Base-by-base conservation (phyloP, 2,329 filamentous ascomycete genomes). In the Trichoderma atrobrunneum region DNA sequence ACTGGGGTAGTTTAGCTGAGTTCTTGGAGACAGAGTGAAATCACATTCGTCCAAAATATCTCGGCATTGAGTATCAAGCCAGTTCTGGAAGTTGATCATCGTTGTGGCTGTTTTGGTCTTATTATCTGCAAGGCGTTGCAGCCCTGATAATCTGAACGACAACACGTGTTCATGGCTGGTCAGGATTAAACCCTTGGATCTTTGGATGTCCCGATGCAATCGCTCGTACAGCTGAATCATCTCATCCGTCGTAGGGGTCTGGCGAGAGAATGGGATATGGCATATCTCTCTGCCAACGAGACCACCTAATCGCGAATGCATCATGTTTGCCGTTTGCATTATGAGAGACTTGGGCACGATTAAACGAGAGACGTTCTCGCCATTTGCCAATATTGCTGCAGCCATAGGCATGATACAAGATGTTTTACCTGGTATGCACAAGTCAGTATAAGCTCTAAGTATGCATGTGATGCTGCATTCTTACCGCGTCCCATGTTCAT, bases 401-500 rank as follows among this genome's bases (percentile, higher is more conserved):
- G 81, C 85, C 83, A 89, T 87, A 0, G 87, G 87, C 7, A 89
- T 84, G 26, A 89, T 87, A 63, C 84, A 84, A 0, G 86, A 88
- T 0, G 88, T 89, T 78, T 90, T 90, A 0, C 88, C 86, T 87
- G 5, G 6, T 3, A 8, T 18, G 16, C 10, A 62, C 3, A 56
- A 4, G 24, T 68, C 12, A 68, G 26, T 18, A 3, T 43, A 30
- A n/a, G 3, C 7, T 21, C 18, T 16, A 10, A 14, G 12, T 8
- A 36, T 8, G 8, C 7, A 6, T 36, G 18, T 21, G 4, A 0
- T 18, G 8, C 10, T 4, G 59, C 59, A 48, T 10, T 48, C 43
- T 76, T 77, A 81, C 86, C 87, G 80, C 90, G 85, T 0, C 90
- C 90, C 90, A 92, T 92, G 73, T 91, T 89, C 79, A 92, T 85